Percentiles rank a stretch among this genome's conserved stretches.
Evolutionary conservation across 441 rosid genomes (phyloP).

Genomic region (Erysimum cheiri): DNA sequence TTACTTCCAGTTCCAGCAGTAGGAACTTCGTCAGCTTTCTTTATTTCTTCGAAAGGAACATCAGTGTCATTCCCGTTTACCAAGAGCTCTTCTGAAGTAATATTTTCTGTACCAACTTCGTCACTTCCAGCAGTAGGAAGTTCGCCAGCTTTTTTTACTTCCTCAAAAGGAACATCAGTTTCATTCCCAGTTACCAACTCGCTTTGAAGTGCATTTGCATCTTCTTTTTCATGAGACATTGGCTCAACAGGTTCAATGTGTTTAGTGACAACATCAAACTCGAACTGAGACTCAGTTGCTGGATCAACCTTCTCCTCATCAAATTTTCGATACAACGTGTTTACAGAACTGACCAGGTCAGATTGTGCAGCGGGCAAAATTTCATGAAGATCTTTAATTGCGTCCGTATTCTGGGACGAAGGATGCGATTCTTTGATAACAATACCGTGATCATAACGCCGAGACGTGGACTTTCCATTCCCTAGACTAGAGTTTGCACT

Average conservation of each 20-base stretch:
- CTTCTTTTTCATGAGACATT: slow-evolving; percentile 47
- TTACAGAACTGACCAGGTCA: slow-evolving; percentile 51
- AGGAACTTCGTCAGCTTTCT: slow-evolving; percentile 17
- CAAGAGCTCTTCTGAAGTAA: slow-evolving; percentile 34
- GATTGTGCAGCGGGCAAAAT: slow-evolving; percentile 61
- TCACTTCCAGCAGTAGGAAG: slow-evolving; percentile 26
- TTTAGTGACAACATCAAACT: slow-evolving; percentile 48
- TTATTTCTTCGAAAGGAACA: slow-evolving; percentile 14
- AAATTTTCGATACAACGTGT: slow-evolving; percentile 52
- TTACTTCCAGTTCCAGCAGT: slow-evolving; percentile 15
- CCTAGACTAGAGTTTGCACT: slow-evolving; percentile 45
- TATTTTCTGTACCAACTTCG: slow-evolving; percentile 24
- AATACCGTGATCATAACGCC: slow-evolving; percentile 53
- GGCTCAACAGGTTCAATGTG: slow-evolving; percentile 48
- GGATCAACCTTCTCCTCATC: slow-evolving; percentile 62
- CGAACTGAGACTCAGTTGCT: slow-evolving; percentile 49
- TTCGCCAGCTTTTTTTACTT: slow-evolving; percentile 9
- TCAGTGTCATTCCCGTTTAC: slow-evolving; percentile 36
- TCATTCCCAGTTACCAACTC: slow-evolving; percentile 52
- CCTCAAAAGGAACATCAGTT: slow-evolving; percentile 22
- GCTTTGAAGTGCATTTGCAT: slow-evolving; percentile 48
- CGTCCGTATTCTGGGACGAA: slow-evolving; percentile 51
- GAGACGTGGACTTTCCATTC: slow-evolving; percentile 48
- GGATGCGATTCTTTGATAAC: slow-evolving; percentile 45
- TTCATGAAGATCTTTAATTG: slow-evolving; percentile 80